Base-by-base conservation (phyloP, 495 filamentous ascomycete genomes). In the Stereocaulon alpinum region DNA sequence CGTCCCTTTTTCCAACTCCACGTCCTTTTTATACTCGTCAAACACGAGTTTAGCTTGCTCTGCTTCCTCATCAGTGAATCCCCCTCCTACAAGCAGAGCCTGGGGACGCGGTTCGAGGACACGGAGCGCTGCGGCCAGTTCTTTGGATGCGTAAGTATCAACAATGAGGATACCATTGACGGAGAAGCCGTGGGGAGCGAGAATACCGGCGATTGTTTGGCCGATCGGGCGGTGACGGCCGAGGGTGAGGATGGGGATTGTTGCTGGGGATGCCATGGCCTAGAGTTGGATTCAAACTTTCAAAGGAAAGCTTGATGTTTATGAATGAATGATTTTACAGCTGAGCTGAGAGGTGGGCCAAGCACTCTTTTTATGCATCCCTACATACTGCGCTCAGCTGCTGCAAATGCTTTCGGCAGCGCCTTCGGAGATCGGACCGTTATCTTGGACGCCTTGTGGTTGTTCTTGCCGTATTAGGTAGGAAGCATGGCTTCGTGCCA, bases 21-120 rank as follows among this genome's bases (percentile, higher is more conserved):
- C 5, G 29, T 58, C 55, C 47, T 49, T 40, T 20, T 30, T 48
- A 40, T 58, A 58, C 20, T 58, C 34, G n/a, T 58, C 34, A 22
- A 58, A 49, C 29, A 32, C 20, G 32, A 18, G 12, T 22, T 49
- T 29, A 37, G 55, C 44, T 29, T 42, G 17, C 17, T 22, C 56
- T 4, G 17, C 15, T 29, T 49, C 18, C 32, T 27, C 43, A 44
- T 58, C 34, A 15, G 30, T 30, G 40, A 29, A 50, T 20, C 45
- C 22, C 20, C 22, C 34, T 37, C 22, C 37, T 4, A 58, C 11
- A 32, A 32, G 45, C 32, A 58, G 18, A 18, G 22, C 34, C 37
- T 50, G 56, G 11, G 20, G 30, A 17, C 15, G 20, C 15, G 55
- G 43, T 41, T 40, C 55, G 11, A 50, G 15, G 17, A 45, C 55